Evolutionary conservation across 2,329 filamentous ascomycete species (phyloP), one percentile per base, ranked within the genome.

Genomic region (Colletotrichum neosansevieriae): DNA sequence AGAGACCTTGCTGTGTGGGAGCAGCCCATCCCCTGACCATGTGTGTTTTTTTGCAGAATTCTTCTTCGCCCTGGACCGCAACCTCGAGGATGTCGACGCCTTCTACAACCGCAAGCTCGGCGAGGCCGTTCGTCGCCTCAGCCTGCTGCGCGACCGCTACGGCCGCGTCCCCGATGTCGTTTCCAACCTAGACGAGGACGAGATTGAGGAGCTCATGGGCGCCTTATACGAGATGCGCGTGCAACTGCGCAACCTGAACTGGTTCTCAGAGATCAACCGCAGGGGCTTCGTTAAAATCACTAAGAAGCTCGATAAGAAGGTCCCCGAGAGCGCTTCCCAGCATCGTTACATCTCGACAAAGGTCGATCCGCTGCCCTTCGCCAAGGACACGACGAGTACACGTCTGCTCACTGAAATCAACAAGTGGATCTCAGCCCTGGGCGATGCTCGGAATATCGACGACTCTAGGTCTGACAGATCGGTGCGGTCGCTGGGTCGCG

Each of bases 241-340:
- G 59, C 93, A 97, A 76, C 82, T 98, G 72, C 88, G 96, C 68
- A 98, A 98, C 75, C 84, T 99, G 59, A 93, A 97, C 79, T 98
- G 94, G 94, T 99, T 98, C 77, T 95, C 94, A 57, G 95, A 98
- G 81, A 95, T 98, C 75, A 99, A 99, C 79, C 89, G 94, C 59
- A 88, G 93, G 71, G 96, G 96, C 2, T 99, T 99, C 76, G 89
- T 97, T 78, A 99, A 99, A 83, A 99, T 99, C 79, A 97, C 96
- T 58, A 99, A 99, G 84, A 99, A 99, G 81, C 84, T 98, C 51
- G 96, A 99, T 81, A 99, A 99, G 83, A 98, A 97, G 82, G 88
- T 98, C 3, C 86, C 91, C 1, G 86, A 88, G 51, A 88, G 90
- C 3, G 87, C 90, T 58, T 91, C 93, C 0, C 94, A 98, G 82